phyloP scores from a whole-genome alignment of 805 yeast species.

The Nakazawaea siamensis region DNA sequence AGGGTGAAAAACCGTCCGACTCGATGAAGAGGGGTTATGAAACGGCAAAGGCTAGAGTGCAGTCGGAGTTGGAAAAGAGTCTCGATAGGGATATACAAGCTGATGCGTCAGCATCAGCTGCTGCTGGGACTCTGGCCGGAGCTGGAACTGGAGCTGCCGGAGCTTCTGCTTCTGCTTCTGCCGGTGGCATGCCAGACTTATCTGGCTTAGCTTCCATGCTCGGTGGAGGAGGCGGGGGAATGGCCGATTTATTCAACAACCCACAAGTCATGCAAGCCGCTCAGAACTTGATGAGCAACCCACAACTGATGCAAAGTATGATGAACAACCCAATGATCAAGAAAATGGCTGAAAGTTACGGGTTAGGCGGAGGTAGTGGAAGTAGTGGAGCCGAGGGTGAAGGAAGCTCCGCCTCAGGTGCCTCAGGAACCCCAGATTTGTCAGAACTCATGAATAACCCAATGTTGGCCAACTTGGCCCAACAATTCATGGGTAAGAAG shows the following conservation, averaged over 20 bases:
- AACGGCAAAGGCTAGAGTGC: slow-evolving; percentile 83
- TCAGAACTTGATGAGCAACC: slow-evolving; percentile 80
- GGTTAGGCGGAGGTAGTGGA: slow-evolving; percentile 51
- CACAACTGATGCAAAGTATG: slow-evolving; percentile 62
- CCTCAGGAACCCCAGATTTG: slow-evolving; percentile 40
- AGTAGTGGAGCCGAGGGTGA: slow-evolving; percentile 12
- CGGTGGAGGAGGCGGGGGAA: slow-evolving; percentile 61
- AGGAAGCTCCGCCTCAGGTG: slow-evolving; percentile 9
- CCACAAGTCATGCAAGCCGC: slow-evolving; percentile 93
- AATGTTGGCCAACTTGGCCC: slow-evolving; percentile 63
- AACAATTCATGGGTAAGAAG: slow-evolving; percentile 56
- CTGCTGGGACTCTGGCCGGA: slow-evolving; percentile 14
- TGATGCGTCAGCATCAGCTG: slow-evolving; percentile 10
- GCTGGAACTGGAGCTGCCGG: slow-evolving; percentile 17
- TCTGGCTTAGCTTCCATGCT: slow-evolving; percentile 49
- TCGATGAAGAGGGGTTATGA: slow-evolving; percentile 92
- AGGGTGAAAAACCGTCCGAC: slow-evolving; percentile 77
- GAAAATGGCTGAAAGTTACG: slow-evolving; percentile 76
- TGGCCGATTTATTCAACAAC: slow-evolving; percentile 68
- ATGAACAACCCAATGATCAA: slow-evolving; percentile 75
- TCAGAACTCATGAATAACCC: slow-evolving; percentile 77
- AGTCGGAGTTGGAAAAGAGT: slow-evolving; percentile 53
- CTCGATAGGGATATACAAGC: slow-evolving; percentile 19
- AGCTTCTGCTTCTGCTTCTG: slow-evolving; percentile 18
- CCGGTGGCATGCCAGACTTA: slow-evolving; percentile 66